These are phyloP conservation scores for Juglanconis juglandina DNA, from an alignment of 2,329 filamentous ascomycete species.

Conservation along the genomic window DNA sequence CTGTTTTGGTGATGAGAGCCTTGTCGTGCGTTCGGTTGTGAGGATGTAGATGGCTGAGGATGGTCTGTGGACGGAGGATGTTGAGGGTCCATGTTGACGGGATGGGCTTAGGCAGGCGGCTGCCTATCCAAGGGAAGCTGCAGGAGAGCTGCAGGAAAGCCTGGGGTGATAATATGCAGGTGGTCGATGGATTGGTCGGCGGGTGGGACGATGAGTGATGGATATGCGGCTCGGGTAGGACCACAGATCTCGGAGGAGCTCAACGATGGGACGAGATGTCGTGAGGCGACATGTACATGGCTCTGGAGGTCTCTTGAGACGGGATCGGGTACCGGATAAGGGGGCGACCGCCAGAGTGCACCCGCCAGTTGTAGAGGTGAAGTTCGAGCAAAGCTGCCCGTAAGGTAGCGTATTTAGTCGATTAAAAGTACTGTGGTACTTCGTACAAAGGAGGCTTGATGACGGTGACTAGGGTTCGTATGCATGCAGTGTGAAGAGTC, in stretches of 20 bases:
- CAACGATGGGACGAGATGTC: not conserved
- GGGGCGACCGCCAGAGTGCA: not conserved
- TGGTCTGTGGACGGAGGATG: constrained; percentile 2
- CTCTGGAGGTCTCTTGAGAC: constrained; percentile 5
- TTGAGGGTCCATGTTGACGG: constrained; percentile 14
- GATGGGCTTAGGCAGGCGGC: constrained; percentile 14
- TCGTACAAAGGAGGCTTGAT: not conserved
- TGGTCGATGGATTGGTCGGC: not conserved
- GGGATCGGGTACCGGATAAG: not conserved
- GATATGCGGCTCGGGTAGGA: constrained; percentile 11
- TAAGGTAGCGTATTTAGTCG: not conserved
- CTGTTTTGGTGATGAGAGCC: constrained; percentile 1
- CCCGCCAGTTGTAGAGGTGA: not conserved
- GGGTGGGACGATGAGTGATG: constrained; percentile 10
- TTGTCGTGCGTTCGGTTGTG: not conserved
- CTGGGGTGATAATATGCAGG: not conserved
- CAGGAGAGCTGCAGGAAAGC: constrained; percentile 8
- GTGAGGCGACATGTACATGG: not conserved
- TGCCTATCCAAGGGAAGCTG: constrained; percentile 13
- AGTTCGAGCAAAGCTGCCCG: not conserved
- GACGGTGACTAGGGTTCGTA: not conserved
- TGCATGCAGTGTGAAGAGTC: not conserved
- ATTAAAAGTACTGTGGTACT: not conserved
- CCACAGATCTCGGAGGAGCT: constrained; percentile 1
- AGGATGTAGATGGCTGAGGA: constrained; percentile 7